These are phyloP conservation scores for Sesbania bispinosa DNA, from an alignment of 306 rosid genomes.

Conservation along the genomic window DNA sequence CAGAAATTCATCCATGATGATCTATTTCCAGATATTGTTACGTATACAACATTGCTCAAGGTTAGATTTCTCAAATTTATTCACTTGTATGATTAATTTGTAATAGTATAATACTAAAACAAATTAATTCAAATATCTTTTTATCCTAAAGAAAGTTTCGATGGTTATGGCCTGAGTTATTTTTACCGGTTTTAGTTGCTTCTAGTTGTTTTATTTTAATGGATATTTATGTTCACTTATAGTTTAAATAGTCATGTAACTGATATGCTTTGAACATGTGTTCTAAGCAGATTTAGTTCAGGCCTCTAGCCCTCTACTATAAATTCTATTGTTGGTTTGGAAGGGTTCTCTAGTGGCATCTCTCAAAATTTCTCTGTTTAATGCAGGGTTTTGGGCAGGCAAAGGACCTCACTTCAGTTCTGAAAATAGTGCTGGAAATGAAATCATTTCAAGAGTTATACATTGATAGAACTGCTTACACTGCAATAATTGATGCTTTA, in stretches of 20 bases:
- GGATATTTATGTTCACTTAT: neutral
- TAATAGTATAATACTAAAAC: neutral
- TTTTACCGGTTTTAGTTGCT: neutral
- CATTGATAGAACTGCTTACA: slow-evolving; percentile 84
- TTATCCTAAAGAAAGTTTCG: neutral
- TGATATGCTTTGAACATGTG: neutral
- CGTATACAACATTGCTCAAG: slow-evolving; percentile 73
- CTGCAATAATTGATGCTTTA: slow-evolving; percentile 68
- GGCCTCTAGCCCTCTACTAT: neutral
- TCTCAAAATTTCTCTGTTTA: slow-evolving; percentile 23
- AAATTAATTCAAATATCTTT: neutral
- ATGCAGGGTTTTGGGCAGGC: slow-evolving; percentile 70
- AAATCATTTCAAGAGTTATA: slow-evolving; percentile 45
- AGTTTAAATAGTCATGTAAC: neutral
- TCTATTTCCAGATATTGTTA: slow-evolving; percentile 72
- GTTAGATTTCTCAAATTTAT: slow-evolving; percentile 34
- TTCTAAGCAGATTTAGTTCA: neutral
- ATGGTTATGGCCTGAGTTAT: neutral
- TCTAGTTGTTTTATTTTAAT: neutral
- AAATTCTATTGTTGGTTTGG: neutral
- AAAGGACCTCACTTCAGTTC: slow-evolving; percentile 56
- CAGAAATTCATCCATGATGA: slow-evolving; percentile 30
- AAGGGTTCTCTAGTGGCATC: slow-evolving; percentile 6
- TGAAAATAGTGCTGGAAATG: slow-evolving; percentile 70
- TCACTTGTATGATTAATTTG: neutral